Conservation (phyloP, 1,284 basidiomycete genomes). For the Leccinum pachyderme region DNA sequence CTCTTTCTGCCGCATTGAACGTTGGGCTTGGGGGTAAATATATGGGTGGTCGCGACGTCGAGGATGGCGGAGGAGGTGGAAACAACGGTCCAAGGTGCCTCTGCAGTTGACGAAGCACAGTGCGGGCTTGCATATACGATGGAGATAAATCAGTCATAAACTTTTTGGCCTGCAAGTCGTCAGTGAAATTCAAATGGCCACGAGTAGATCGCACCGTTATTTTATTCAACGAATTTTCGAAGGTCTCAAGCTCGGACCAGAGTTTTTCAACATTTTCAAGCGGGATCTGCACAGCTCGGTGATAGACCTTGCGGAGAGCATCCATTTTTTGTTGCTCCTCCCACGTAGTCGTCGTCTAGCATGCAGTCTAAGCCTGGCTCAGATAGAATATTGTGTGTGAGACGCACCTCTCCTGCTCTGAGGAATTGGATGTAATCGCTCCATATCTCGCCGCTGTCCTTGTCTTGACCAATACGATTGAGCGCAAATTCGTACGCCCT, state of each 20-base stretch:
- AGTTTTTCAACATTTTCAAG: conserved; percentile 90
- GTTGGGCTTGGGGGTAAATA: conserved; percentile 73
- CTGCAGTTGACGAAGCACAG: conserved; percentile 82
- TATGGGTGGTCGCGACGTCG: conserved; percentile 43
- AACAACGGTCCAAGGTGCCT: conserved; percentile 68
- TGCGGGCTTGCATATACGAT: conserved; percentile 91
- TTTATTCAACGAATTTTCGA: conserved; percentile 89
- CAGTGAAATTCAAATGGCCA: conserved; percentile 4
- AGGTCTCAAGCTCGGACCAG: conserved; percentile 94
- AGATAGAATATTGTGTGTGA: neutral
- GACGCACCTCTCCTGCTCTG: conserved; percentile 70
- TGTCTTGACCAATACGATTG: conserved; percentile 85
- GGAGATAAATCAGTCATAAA: conserved; percentile 85
- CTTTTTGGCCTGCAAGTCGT: conserved; percentile 76
- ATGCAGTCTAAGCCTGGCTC: conserved; percentile 5
- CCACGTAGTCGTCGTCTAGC: conserved; percentile 78
- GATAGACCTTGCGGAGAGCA: conserved; percentile 86
- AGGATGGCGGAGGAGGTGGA: conserved; percentile 46
- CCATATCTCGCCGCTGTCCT: conserved; percentile 76
- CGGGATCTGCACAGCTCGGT: conserved; percentile 91
- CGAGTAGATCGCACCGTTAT: conserved; percentile 59
- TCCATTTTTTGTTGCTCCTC: conserved; percentile 97
- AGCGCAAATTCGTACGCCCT: conserved; percentile 95
- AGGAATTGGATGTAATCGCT: conserved; percentile 83
- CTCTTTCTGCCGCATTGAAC: conserved; percentile 72